phyloP scores from a whole-genome alignment of 208 protist species.

The Leishmania lainsoni region DNA sequence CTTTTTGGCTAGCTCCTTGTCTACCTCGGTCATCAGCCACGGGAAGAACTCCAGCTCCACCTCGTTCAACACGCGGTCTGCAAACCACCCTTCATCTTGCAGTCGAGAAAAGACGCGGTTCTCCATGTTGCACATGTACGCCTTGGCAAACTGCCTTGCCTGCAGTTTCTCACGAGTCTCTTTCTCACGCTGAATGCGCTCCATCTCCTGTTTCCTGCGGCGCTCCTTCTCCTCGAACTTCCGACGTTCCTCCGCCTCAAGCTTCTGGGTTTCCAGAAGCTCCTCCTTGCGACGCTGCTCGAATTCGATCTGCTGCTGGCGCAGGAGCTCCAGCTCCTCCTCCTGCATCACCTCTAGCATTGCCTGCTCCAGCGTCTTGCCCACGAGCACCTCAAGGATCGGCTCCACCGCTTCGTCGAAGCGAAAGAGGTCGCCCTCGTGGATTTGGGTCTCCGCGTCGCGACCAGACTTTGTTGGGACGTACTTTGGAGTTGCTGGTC shows the following conservation, averaged over 20 bases:
- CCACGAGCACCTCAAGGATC: slow-evolving; percentile 96
- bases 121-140: slow-evolving; percentile 93
- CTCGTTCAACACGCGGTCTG: slow-evolving; percentile 92
- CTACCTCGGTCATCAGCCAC: slow-evolving; percentile 90
- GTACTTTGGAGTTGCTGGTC: slow-evolving; percentile 94
- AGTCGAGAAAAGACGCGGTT: slow-evolving; percentile 91
- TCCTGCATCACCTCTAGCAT: slow-evolving; percentile 98
- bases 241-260: slow-evolving; percentile 95
- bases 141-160: slow-evolving; percentile 93
- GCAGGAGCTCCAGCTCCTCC: slow-evolving; percentile 95
- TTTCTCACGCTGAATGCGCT: slow-evolving; percentile 89
- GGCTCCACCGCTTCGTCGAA: slow-evolving; percentile 97
- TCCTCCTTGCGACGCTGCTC: slow-evolving; percentile 96
- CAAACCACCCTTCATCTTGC: slow-evolving; percentile 96
- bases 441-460: slow-evolving; percentile 96
- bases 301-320: slow-evolving; percentile 95
- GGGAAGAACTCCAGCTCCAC: slow-evolving; percentile 96
- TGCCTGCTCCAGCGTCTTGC: slow-evolving; percentile 97
- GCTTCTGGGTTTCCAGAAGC: slow-evolving; percentile 93
- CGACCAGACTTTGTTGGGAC: slow-evolving; percentile 94
- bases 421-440: slow-evolving; percentile 97
- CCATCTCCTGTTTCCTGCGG: slow-evolving; percentile 93
- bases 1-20: slow-evolving; percentile 86
- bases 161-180: slow-evolving; percentile 93
- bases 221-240: slow-evolving; percentile 96